Evolutionary conservation across 805 yeast species (phyloP).

Genomic region (Candida andamanensis): DNA sequence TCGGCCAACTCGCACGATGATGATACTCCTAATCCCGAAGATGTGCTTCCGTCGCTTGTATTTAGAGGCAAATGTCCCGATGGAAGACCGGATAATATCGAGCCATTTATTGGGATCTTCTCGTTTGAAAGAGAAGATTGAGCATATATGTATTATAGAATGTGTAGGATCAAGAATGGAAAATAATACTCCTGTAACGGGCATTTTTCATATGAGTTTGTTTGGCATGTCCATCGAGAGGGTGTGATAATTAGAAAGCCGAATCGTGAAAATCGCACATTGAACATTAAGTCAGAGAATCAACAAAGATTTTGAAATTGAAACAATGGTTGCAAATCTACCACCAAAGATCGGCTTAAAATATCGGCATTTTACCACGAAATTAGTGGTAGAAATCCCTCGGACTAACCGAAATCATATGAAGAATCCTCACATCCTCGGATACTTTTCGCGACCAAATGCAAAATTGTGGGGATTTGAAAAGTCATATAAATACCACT

Average conservation of each 20-base stretch:
- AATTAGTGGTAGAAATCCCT: too few relatives aligned
- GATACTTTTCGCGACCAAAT: conserved; percentile 1
- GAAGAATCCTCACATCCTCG: conserved; percentile 2
- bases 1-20: conserved; percentile 22
- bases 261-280: too few relatives aligned
- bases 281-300: too few relatives aligned
- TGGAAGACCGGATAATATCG: conserved; percentile 47
- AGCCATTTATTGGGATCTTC: conserved; percentile 52
- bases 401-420: background rate
- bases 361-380: too few relatives aligned
- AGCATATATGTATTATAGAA: background rate
- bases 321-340: too few relatives aligned
- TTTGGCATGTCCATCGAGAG: too few relatives aligned
- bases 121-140: conserved; percentile 42
- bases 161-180: background rate
- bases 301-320: too few relatives aligned
- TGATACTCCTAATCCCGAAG: conserved; percentile 24
- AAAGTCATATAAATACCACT: conserved; percentile 4
- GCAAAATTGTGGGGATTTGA: conserved; percentile 6
- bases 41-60: conserved; percentile 43
- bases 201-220: too few relatives aligned
- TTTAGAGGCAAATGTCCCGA: conserved; percentile 50
- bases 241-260: too few relatives aligned
- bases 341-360: too few relatives aligned
- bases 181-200: too few relatives aligned